phyloP scores from a whole-genome alignment of 129 eudicot genomes.

The Tagetes patula region DNA sequence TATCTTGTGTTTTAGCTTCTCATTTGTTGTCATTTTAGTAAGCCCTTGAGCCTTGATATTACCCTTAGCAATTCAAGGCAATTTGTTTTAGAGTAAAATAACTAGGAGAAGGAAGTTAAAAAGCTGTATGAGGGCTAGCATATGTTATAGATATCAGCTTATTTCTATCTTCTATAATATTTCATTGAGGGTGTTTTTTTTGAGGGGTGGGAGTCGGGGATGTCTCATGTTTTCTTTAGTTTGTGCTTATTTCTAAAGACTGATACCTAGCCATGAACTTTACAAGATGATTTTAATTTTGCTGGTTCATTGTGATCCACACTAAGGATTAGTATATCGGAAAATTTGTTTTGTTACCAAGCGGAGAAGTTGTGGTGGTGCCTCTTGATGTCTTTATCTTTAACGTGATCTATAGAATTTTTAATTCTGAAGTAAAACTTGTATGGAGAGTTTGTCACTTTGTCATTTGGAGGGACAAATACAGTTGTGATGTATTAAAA shows the following conservation, averaged over 20 bases:
- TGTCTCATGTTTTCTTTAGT: neutral
- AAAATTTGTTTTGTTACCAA: neutral
- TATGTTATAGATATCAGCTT: neutral
- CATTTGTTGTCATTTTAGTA: neutral
- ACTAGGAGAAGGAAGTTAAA: constrained; percentile 1
- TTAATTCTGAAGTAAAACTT: neutral
- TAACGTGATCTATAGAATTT: neutral
- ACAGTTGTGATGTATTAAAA: no score
- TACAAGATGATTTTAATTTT: neutral
- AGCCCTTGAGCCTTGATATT: neutral
- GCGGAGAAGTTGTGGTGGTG: neutral
- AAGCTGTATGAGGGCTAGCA: neutral
- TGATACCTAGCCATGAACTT: neutral
- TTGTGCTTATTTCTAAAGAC: neutral
- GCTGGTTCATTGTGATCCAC: constrained; percentile 4
- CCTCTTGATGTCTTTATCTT: neutral
- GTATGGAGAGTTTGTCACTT: neutral
- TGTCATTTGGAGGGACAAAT: neutral
- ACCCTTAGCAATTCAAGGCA: neutral
- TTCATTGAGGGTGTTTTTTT: neutral
- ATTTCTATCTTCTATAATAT: neutral
- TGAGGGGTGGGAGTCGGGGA: neutral
- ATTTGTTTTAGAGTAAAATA: constrained; percentile 5
- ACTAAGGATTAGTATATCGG: neutral
- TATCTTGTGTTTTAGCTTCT: neutral